phyloP scores from a whole-genome alignment of 106 monocot species.

The Dendrobium chrysotoxum region DNA sequence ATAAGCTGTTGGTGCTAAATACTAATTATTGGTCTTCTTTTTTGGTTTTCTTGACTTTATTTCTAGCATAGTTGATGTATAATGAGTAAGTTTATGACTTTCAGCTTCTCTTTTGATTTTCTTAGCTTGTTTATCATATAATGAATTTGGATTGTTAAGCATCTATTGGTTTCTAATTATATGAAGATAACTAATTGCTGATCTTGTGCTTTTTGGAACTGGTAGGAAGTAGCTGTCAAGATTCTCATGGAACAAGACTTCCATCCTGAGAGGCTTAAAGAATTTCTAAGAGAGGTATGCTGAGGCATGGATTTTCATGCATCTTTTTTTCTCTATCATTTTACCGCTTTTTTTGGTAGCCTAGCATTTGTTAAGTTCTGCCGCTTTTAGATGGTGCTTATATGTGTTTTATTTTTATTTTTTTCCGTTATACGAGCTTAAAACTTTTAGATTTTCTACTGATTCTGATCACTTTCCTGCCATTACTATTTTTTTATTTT shows the following conservation, averaged over 20 bases:
- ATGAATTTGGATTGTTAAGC: neutral
- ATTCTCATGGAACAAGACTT: constrained; percentile 98
- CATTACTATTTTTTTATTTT: neutral
- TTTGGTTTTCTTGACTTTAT: constrained; percentile 1
- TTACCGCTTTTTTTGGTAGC: neutral
- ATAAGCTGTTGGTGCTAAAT: no score
- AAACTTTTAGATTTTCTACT: neutral
- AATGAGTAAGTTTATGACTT: neutral
- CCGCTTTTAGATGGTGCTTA: no score
- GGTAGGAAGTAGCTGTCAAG: constrained; percentile 97
- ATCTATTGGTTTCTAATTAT: neutral
- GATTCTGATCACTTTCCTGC: neutral
- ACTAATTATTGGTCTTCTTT: neutral
- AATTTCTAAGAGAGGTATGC: constrained; percentile 86
- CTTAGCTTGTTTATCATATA: neutral
- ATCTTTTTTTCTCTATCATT: neutral
- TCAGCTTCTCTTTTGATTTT: neutral
- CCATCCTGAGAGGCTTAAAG: constrained; percentile 72
- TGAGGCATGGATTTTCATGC: neutral
- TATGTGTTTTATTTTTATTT: neutral
- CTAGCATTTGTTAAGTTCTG: neutral
- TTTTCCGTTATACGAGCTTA: neutral
- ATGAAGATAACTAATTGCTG: neutral
- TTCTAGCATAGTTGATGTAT: neutral
- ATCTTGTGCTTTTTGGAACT: constrained; percentile 1